phyloP scores from a whole-genome alignment of 345 rosid species.

The Cardiospermum halicacabum region DNA sequence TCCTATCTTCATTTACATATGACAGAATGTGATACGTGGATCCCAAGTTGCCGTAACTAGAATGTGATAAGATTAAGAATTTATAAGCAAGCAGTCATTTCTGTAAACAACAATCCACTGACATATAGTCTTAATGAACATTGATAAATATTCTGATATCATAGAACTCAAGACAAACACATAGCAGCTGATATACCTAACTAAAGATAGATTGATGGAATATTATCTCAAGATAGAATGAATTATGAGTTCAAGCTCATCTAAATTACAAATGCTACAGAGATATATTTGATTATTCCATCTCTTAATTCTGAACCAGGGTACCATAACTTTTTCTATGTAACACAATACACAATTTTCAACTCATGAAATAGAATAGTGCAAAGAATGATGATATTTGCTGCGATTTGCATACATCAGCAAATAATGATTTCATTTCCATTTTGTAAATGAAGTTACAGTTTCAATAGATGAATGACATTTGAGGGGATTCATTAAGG shows the following conservation, averaged over 20 bases:
- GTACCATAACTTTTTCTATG: not conserved
- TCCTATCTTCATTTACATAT: not conserved
- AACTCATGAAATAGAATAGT: not conserved
- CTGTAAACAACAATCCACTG: not conserved
- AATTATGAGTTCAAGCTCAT: not conserved
- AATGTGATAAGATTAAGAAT: not conserved
- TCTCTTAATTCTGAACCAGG: not conserved
- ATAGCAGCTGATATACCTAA: not conserved
- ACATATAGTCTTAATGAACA: too few relatives aligned
- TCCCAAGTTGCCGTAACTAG: not conserved
- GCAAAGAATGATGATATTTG: conserved; percentile 8
- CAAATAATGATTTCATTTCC: conserved; percentile 2
- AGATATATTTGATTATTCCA: not conserved
- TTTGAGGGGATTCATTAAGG: conserved; percentile 9
- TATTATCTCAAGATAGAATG: not conserved
- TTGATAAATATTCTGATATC: not conserved
- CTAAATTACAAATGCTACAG: not conserved
- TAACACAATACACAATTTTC: not conserved
- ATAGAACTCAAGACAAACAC: not conserved
- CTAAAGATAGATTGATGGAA: not conserved
- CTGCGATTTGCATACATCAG: conserved; percentile 12
- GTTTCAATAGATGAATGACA: conserved; percentile 10
- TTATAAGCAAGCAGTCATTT: not conserved
- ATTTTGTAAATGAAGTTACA: conserved; percentile 14
- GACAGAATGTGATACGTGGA: not conserved